phyloP scores from a whole-genome alignment of 257 asterid species.

The Fraxinus quadrangulata region DNA sequence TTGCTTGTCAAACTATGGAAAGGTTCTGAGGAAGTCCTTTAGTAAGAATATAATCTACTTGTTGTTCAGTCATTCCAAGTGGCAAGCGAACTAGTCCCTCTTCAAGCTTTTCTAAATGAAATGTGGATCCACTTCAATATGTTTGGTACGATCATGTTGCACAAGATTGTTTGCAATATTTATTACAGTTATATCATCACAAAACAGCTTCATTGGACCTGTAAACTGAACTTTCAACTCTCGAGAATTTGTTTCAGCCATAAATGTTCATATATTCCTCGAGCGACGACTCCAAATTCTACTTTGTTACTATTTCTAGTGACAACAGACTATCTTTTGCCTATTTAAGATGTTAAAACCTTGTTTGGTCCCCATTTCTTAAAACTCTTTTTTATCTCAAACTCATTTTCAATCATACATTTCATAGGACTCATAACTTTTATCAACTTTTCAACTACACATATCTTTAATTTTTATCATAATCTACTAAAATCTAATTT shows the following conservation, averaged over 20 bases:
- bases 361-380: too few species aligned
- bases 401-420: too few species aligned
- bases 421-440: too few species aligned
- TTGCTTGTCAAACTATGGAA: too few species aligned
- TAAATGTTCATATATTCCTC: neutral
- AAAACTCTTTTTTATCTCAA: too few species aligned
- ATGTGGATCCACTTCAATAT: neutral
- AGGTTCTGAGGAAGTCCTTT: neutral
- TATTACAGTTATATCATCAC: neutral
- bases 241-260: neutral
- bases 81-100: neutral
- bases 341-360: too few species aligned
- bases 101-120: neutral
- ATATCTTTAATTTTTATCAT: too few species aligned
- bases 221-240: conserved; percentile 1
- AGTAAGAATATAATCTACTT: neutral
- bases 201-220: neutral
- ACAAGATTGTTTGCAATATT: neutral
- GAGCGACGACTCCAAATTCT: neutral
- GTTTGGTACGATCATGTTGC: neutral
- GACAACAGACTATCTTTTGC: too few species aligned
- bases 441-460: too few species aligned
- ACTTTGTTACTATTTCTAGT: neutral
- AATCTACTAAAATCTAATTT: too few species aligned
- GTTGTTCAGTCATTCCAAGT: neutral